phyloP scores from a whole-genome alignment of 805 yeast genomes.

The Candida manassasensis region DNA sequence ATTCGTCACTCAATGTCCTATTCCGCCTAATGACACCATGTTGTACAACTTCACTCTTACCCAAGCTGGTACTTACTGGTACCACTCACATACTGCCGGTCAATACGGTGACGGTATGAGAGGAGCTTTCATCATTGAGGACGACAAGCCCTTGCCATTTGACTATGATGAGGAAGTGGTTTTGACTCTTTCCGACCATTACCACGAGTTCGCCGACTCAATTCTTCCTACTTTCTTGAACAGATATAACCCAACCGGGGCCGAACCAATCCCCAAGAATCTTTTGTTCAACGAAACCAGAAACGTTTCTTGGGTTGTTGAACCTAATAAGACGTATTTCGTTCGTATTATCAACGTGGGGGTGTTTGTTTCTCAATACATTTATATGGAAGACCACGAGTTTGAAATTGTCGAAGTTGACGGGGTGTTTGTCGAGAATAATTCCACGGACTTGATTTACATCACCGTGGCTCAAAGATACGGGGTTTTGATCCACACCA shows the following conservation, averaged over 20 bases:
- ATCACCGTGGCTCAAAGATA: conserved; percentile 80
- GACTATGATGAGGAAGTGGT: conserved; percentile 59
- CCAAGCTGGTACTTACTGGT: conserved; percentile 94
- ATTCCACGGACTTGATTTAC: conserved; percentile 50
- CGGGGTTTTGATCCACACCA: conserved; percentile 61
- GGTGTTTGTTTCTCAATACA: conserved; percentile 61
- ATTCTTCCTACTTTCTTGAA: conserved; percentile 48
- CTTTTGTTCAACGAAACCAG: conserved; percentile 60
- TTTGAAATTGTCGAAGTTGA: conserved; percentile 40
- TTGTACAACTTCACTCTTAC: conserved; percentile 85
- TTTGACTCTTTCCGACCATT: conserved; percentile 58
- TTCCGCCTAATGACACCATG: conserved; percentile 70
- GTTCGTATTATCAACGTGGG: conserved; percentile 65
- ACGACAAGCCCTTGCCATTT: conserved; percentile 48
- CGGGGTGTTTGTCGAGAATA: conserved; percentile 56
- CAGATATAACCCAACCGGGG: conserved; percentile 78
- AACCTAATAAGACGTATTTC: conserved; percentile 58
- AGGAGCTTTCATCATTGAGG: conserved; percentile 73
- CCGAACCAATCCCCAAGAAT: conserved; percentile 75
- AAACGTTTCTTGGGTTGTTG: conserved; percentile 51
- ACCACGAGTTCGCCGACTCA: conserved; percentile 49
- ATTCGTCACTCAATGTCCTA: conserved; percentile 85
- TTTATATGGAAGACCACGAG: conserved; percentile 39
- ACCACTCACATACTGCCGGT: conserved; percentile 88
- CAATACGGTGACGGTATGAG: conserved; percentile 94